Base-by-base conservation (phyloP, 2,329 filamentous ascomycete species). In the Trichoderma aggressivum region DNA sequence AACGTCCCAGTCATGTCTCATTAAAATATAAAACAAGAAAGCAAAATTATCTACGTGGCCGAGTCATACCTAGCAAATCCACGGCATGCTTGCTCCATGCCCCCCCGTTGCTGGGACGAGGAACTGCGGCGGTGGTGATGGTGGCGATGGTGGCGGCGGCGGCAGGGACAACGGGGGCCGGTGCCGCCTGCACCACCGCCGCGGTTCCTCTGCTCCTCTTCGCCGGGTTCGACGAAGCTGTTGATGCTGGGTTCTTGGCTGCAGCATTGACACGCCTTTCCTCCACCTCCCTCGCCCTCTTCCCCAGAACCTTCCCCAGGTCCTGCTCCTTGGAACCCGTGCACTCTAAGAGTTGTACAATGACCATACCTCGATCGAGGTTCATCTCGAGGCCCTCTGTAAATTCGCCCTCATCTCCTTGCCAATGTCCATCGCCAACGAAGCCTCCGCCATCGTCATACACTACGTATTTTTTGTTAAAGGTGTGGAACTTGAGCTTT, bases 401-500 rank as follows among this genome's bases (percentile, higher is more conserved):
- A 26, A 97, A 83, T n/a, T 88, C 86, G 47, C 24, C 30, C 21
- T 10, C 55, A 6, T 43, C 55, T 59, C 90, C 86, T 56, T 89
- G 89, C 90, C 92, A 96, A 81, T 97, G 93, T 36, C 90, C 89
- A 79, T 97, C 94, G 3, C 94, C 94, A 32, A 98, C 87, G 74
- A 91, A 93, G 78, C 94, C 93, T 0, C 92, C 89, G 3, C 88
- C 84, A 60, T 93, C 90, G 79, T 97, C 94, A 76, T 96, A 95
- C 7, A 97, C 92, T 93, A 98, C 97, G 72, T 96, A 85, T 5
- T 93, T 90, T 78, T 90, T 93, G 83, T 98, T 98, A 87, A 97
- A 97, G 0, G 92, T 91, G 78, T 98, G 94, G 74, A 91, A 97
- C 74, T 91, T 92, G 73, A 98, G 87, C 65, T 90, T 90, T 43